A percentile compares a stretch with the other conserved stretches of the same genome.
These are phyloP conservation scores for Starmerella tilneyi DNA, from an alignment of 805 yeast species.

Conservation along the genomic window DNA sequence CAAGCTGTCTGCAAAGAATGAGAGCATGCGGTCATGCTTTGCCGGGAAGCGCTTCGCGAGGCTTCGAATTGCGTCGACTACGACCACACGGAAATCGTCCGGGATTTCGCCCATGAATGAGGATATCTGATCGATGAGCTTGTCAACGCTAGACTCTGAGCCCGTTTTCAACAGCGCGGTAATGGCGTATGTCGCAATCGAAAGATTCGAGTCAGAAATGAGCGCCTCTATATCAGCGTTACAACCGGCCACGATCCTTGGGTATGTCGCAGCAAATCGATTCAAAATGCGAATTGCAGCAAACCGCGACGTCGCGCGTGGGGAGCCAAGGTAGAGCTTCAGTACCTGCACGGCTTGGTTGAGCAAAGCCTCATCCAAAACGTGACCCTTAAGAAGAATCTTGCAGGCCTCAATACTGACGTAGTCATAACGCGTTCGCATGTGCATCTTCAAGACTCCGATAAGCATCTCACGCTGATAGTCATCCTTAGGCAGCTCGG, in stretches of 20 bases:
- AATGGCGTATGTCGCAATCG: conserved; percentile 92
- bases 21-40: conserved; percentile 71
- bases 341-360: conserved; percentile 56
- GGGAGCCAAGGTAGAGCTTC: conserved; percentile 70
- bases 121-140: conserved; percentile 76
- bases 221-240: conserved; percentile 77
- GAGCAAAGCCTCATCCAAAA: conserved; percentile 33
- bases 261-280: conserved; percentile 69
- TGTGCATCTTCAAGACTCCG: conserved; percentile 58
- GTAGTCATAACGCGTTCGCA: conserved; percentile 73
- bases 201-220: conserved; percentile 79
- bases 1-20: conserved; percentile 70
- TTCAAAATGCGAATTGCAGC: conserved; percentile 88
- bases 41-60: conserved; percentile 87
- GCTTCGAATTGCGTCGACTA: conserved; percentile 88
- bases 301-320: conserved; percentile 80
- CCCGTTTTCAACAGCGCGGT: conserved; percentile 93
- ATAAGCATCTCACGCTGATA: conserved; percentile 41
- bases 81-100: conserved; percentile 90
- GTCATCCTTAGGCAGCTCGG: conserved; percentile 36
- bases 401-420: conserved; percentile 89
- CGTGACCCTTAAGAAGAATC: conserved; percentile 50
- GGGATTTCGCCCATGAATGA: conserved; percentile 86
- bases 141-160: conserved; percentile 77
- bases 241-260: conserved; percentile 59